phyloP scores from a whole-genome alignment of 257 asterid species.

The Thymus mandschuricus region DNA sequence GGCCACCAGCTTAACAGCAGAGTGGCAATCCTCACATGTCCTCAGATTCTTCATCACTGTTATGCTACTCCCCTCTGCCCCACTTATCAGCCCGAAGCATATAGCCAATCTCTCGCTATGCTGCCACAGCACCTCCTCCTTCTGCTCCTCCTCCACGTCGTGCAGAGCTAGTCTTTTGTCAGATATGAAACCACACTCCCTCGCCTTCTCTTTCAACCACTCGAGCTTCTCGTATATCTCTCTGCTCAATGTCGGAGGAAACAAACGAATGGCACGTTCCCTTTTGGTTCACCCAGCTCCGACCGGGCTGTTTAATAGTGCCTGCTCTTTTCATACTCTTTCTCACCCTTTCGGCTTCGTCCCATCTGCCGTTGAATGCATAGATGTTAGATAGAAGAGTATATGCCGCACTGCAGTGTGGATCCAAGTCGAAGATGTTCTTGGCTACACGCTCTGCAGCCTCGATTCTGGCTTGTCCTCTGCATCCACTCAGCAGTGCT shows the following conservation, averaged over 20 bases:
- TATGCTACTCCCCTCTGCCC: constrained; percentile 37
- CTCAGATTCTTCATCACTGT: constrained; percentile 65
- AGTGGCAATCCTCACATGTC: constrained; percentile 61
- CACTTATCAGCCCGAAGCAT: constrained; percentile 46
- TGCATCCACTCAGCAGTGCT: constrained; percentile 77
- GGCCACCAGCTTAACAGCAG: constrained; percentile 52
- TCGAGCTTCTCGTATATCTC: constrained; percentile 47
- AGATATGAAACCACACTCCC: constrained; percentile 48
- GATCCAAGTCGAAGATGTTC: constrained; percentile 49
- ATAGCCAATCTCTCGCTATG: constrained; percentile 67
- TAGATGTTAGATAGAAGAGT: constrained; percentile 71
- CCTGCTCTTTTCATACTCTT: constrained; percentile 53
- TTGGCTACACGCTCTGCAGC: constrained; percentile 71
- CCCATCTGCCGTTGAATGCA: constrained; percentile 70
- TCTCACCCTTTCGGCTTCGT: constrained; percentile 72
- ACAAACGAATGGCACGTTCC: constrained; percentile 48
- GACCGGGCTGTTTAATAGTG: constrained; percentile 59
- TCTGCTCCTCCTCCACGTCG: constrained; percentile 64
- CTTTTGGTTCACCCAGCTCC: constrained; percentile 64
- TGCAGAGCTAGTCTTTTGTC: constrained; percentile 51
- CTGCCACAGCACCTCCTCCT: constrained; percentile 41
- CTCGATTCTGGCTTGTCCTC: constrained; percentile 52
- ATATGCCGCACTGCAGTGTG: constrained; percentile 63
- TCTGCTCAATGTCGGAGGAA: constrained; percentile 43
- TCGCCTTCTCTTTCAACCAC: constrained; percentile 45